These are phyloP conservation scores for Henningerozyma blattae DNA, from an alignment of 805 yeast genomes.

Conservation along the genomic window DNA sequence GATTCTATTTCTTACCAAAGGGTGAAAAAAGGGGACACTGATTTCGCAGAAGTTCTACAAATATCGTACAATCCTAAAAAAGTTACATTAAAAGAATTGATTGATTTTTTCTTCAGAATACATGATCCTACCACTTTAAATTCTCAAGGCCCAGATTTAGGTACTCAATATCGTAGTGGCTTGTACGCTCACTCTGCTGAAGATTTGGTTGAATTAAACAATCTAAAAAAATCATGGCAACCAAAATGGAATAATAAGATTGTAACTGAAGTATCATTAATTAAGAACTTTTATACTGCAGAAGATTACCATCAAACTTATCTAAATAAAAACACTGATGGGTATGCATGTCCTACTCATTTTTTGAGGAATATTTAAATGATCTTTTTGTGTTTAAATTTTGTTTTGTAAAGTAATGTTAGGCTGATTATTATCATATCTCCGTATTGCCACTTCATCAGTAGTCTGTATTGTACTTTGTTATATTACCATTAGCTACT, in stretches of 20 bases:
- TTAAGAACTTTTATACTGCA: constrained; percentile 76
- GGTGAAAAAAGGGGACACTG: constrained; percentile 71
- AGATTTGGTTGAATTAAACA: constrained; percentile 31
- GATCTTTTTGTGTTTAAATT: too few relatives aligned
- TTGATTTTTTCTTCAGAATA: constrained; percentile 78
- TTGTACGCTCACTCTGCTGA: constrained; percentile 50
- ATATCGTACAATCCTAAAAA: constrained; percentile 63
- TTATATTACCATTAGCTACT: too few relatives aligned
- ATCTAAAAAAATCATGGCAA: constrained; percentile 44
- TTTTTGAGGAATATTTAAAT: constrained; percentile 40
- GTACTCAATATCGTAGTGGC: constrained; percentile 85
- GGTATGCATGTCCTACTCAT: constrained; percentile 88
- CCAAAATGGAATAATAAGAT: constrained; percentile 59
- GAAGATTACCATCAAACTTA: constrained; percentile 89
- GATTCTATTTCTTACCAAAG: constrained; percentile 39
- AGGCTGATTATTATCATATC: too few relatives aligned
- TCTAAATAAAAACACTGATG: constrained; percentile 65
- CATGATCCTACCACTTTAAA: constrained; percentile 89
- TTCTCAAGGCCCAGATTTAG: constrained; percentile 78
- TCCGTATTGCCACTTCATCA: too few relatives aligned
- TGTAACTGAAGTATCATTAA: constrained; percentile 57
- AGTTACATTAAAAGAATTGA: constrained; percentile 46
- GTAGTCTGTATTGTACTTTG: too few relatives aligned
- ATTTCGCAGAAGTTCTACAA: constrained; percentile 73
- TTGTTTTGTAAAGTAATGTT: too few relatives aligned